Evolutionary conservation across 345 rosid species (phyloP).

Genomic region (Dovyalis caffra): DNA sequence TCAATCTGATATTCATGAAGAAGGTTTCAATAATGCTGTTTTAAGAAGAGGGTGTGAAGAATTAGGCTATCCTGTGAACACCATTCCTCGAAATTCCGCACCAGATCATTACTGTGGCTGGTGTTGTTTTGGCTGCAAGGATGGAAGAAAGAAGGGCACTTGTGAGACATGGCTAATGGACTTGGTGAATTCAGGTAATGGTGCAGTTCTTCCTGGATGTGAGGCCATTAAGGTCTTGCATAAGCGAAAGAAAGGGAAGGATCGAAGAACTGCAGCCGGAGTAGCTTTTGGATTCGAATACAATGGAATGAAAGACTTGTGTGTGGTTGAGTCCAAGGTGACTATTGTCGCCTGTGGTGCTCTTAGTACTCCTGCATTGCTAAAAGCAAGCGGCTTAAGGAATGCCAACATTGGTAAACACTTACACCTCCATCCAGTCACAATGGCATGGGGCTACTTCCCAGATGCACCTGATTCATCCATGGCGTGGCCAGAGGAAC

Average conservation of each 20-base stretch:
- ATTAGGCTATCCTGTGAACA: conserved; percentile 53
- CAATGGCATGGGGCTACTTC: conserved; percentile 90
- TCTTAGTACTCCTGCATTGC: conserved; percentile 54
- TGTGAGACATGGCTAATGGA: conserved; percentile 90
- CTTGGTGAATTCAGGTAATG: conserved; percentile 63
- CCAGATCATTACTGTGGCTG: conserved; percentile 80
- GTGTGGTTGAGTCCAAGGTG: conserved; percentile 52
- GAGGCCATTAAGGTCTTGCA: conserved; percentile 56
- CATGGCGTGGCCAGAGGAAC: conserved; percentile 40
- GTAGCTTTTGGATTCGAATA: conserved; percentile 47
- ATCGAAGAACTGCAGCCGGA: conserved; percentile 44
- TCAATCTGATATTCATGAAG: conserved; percentile 53
- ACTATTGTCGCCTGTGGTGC: conserved; percentile 79
- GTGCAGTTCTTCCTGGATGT: conserved; percentile 66
- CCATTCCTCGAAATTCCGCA: conserved; percentile 62
- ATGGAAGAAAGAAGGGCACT: conserved; percentile 71
- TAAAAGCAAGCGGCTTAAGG: conserved; percentile 59
- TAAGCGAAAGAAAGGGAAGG: conserved; percentile 21
- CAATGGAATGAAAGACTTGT: conserved; percentile 41
- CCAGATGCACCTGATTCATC: conserved; percentile 27
- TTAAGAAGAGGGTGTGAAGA: conserved; percentile 73
- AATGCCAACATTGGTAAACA: conserved; percentile 65
- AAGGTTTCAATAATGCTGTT: conserved; percentile 69
- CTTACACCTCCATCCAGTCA: conserved; percentile 73
- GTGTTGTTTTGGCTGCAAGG: conserved; percentile 82